These are phyloP conservation scores for Saitozyma podzolica DNA, from an alignment of 768 basidiomycete genomes.

Conservation along the genomic window DNA sequence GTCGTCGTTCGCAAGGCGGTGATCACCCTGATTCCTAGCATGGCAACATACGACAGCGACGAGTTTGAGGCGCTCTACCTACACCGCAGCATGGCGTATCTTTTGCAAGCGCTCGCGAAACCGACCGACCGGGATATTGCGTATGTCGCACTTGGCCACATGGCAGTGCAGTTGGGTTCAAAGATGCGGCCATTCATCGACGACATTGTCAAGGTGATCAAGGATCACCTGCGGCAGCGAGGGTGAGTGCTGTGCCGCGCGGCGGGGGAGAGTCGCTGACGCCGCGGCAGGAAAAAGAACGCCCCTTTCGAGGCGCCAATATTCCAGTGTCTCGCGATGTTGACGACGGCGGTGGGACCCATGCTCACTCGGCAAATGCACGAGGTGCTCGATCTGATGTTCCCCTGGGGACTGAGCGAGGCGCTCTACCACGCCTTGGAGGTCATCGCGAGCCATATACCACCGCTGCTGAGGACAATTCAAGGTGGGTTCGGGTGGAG, in stretches of 20 bases:
- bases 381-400: slow-evolving; percentile 95
- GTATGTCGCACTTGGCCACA: slow-evolving; percentile 94
- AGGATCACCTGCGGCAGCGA: slow-evolving; percentile 78
- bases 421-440: slow-evolving; percentile 79
- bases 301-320: slow-evolving; percentile 91
- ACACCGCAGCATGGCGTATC: slow-evolving; percentile 89
- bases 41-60: slow-evolving; percentile 90
- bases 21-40: slow-evolving; percentile 89
- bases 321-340: slow-evolving; percentile 96
- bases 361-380: slow-evolving; percentile 93
- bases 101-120: slow-evolving; percentile 83
- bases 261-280: slow-evolving; percentile 1
- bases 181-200: slow-evolving; percentile 97
- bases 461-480: slow-evolving; percentile 83
- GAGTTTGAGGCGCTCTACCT: slow-evolving; percentile 88
- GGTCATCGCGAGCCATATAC: slow-evolving; percentile 81
- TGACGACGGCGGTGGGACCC: slow-evolving; percentile 90
- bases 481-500: slow-evolving; percentile 63
- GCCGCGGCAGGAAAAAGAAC: slow-evolving; percentile 64
- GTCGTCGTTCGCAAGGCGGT: slow-evolving; percentile 87
- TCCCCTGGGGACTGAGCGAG: slow-evolving; percentile 88
- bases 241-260: slow-evolving; percentile 62
- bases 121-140: slow-evolving; percentile 84
- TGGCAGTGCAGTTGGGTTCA: slow-evolving; percentile 83
- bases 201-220: slow-evolving; percentile 82